phyloP scores from a whole-genome alignment of 345 rosid genomes.

The Salix arbutifolia region DNA sequence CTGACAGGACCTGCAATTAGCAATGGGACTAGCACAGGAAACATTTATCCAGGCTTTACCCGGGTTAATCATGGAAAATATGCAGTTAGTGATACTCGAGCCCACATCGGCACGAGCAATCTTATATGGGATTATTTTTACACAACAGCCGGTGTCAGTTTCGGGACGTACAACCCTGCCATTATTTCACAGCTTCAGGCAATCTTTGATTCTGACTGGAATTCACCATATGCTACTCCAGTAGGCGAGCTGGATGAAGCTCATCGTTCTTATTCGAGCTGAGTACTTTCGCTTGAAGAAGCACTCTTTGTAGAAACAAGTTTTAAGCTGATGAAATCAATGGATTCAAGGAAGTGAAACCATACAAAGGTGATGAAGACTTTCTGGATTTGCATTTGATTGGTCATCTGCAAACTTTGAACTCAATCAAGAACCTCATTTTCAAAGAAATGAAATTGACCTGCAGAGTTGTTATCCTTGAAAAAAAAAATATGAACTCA shows the following conservation, averaged over 20 bases:
- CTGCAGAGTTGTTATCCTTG: neutral
- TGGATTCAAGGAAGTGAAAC: neutral
- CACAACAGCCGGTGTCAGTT: conserved; percentile 75
- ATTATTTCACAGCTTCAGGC: conserved; percentile 70
- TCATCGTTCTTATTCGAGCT: no score
- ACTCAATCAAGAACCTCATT: neutral
- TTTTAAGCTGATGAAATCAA: no score
- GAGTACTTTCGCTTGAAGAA: no score
- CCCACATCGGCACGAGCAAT: conserved; percentile 81
- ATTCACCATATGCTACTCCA: conserved; percentile 66
- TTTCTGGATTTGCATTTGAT: neutral
- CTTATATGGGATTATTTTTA: conserved; percentile 88
- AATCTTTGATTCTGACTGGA: conserved; percentile 81
- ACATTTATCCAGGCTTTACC: conserved; percentile 57
- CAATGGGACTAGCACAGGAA: conserved; percentile 51
- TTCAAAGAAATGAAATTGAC: neutral
- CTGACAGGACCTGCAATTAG: conserved; percentile 58
- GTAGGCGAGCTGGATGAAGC: conserved; percentile 30
- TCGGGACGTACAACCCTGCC: conserved; percentile 55
- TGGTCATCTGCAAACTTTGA: neutral
- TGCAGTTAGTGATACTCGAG: conserved; percentile 60
- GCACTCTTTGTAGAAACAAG: no score
- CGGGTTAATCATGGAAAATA: conserved; percentile 84
- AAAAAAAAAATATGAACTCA: neutral
- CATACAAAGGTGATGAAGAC: neutral